Percentiles rank a stretch among this genome's conserved stretches.
These are phyloP conservation scores for Stemphylium lycopersici DNA, from an alignment of 2,329 filamentous ascomycete species.

Conservation along the genomic window DNA sequence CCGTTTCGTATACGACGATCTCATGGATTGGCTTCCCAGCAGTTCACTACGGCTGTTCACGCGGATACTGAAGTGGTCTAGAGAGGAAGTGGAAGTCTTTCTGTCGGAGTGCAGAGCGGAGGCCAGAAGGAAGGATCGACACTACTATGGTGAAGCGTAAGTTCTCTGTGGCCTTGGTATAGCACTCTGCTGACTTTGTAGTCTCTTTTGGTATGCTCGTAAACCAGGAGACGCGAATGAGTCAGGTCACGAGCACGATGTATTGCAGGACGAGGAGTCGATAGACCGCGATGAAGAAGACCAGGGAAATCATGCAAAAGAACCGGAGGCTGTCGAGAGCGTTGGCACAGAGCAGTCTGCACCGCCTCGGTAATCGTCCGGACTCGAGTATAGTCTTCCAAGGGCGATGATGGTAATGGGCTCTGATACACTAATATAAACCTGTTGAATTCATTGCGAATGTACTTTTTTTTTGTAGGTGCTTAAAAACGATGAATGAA, in stretches of 20 bases:
- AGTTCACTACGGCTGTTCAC: conserved; percentile 38
- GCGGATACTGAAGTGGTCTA: conserved; percentile 33
- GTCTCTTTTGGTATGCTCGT: conserved; percentile 34
- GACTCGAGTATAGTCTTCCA: too few species aligned
- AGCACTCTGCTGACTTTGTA: conserved; percentile 10
- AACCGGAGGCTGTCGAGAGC: background rate
- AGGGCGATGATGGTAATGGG: too few species aligned
- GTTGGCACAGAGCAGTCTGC: too few species aligned
- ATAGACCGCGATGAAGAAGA: conserved; percentile 33
- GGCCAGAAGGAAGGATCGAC: conserved; percentile 30
- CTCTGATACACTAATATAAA: too few species aligned
- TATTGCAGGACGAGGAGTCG: conserved; percentile 27
- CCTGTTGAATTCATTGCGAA: too few species aligned
- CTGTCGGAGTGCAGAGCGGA: conserved; percentile 35
- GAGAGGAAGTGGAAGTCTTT: conserved; percentile 39
- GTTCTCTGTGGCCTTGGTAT: background rate
- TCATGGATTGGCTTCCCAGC: conserved; percentile 36
- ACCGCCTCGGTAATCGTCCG: too few species aligned
- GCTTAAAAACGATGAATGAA: too few species aligned
- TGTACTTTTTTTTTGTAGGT: too few species aligned
- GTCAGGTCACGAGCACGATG: conserved; percentile 4
- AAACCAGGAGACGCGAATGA: conserved; percentile 20
- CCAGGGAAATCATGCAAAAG: background rate
- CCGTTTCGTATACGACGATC: conserved; percentile 33
- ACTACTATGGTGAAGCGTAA: conserved; percentile 38